A percentile compares a stretch with the other conserved stretches of the same genome.
Conservation (phyloP, 257 asterid species). For the Thymus mandschuricus region DNA sequence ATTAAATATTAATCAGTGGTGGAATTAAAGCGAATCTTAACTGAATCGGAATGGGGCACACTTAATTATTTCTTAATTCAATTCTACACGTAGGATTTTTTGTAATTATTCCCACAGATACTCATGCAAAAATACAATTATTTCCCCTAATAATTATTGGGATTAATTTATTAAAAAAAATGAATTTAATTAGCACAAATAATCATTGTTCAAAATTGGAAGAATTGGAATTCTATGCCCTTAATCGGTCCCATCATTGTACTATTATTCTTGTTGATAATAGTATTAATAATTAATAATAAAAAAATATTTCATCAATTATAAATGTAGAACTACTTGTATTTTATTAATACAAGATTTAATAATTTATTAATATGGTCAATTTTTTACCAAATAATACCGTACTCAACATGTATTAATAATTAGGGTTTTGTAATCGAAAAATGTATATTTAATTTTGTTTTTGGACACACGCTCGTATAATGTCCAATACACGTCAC, state of each 20-base stretch:
- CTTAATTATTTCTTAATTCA: constrained; percentile 37
- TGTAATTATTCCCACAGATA: constrained; percentile 35
- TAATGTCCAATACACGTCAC: constrained; percentile 21
- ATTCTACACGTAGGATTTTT: constrained; percentile 32
- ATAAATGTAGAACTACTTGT: constrained; percentile 20
- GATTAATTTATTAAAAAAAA: background rate
- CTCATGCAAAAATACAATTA: constrained; percentile 10
- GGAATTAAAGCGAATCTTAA: constrained; percentile 42
- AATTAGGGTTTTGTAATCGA: constrained; percentile 1
- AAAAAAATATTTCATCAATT: background rate
- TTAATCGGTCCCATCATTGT: background rate
- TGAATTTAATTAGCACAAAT: background rate
- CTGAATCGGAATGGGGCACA: constrained; percentile 39
- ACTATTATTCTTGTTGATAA: constrained; percentile 10
- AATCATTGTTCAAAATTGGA: background rate
- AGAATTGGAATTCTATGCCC: constrained; percentile 3
- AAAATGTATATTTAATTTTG: background rate
- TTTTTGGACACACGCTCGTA: background rate
- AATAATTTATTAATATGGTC: background rate
- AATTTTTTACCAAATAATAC: constrained; percentile 5
- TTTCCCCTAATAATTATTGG: background rate
- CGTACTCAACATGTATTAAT: background rate
- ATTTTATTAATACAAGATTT: background rate
- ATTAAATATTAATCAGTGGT: constrained; percentile 22
- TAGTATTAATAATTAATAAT: background rate